These are phyloP conservation scores for Phytophthora pinifolia DNA, from an alignment of 352 stramenopile genomes.

Conservation along the genomic window DNA sequence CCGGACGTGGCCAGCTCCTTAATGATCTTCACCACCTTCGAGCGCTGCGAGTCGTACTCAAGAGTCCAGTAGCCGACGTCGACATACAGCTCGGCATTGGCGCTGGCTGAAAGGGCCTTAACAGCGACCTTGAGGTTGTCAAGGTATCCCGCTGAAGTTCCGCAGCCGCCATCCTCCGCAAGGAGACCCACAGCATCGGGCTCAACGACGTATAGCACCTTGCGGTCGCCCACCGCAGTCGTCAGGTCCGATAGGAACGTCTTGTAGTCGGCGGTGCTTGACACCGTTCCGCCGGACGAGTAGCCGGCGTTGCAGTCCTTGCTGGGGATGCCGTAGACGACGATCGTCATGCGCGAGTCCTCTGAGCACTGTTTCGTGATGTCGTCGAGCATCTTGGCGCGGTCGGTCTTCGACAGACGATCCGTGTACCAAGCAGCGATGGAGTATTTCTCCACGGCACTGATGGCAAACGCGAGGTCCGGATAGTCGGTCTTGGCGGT, in stretches of 20 bases:
- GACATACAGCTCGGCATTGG: conserved; percentile 62
- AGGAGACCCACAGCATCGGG: conserved; percentile 60
- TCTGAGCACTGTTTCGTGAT: conserved; percentile 33
- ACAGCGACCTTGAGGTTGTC: conserved; percentile 51
- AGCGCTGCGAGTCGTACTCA: conserved; percentile 18
- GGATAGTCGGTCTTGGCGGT: conserved; percentile 33
- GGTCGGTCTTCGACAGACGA: conserved; percentile 30
- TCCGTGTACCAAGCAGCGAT: conserved; percentile 63
- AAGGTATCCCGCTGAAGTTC: conserved; percentile 36
- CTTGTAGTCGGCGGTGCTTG: conserved; percentile 45
- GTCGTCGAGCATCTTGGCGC: conserved; percentile 21
- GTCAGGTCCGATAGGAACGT: conserved; percentile 46
- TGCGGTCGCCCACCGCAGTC: conserved; percentile 40
- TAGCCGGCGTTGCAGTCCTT: conserved; percentile 69
- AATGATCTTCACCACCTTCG: conserved; percentile 28
- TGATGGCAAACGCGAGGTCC: conserved; percentile 37
- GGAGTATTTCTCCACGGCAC: conserved; percentile 32
- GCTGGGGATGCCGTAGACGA: conserved; percentile 73
- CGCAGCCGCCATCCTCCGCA: conserved; percentile 46
- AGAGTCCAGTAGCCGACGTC: conserved; percentile 68
- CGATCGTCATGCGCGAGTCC: conserved; percentile 41
- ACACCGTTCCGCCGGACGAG: conserved; percentile 42
- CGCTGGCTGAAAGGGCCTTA: conserved; percentile 41
- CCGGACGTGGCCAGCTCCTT: conserved; percentile 31
- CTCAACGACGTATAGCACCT: conserved; percentile 74